A percentile compares a stretch with the other conserved stretches of the same genome.
Evolutionary conservation across 495 filamentous ascomycete species (phyloP).

Genomic region (Paragyromitra xinjiangensis): DNA sequence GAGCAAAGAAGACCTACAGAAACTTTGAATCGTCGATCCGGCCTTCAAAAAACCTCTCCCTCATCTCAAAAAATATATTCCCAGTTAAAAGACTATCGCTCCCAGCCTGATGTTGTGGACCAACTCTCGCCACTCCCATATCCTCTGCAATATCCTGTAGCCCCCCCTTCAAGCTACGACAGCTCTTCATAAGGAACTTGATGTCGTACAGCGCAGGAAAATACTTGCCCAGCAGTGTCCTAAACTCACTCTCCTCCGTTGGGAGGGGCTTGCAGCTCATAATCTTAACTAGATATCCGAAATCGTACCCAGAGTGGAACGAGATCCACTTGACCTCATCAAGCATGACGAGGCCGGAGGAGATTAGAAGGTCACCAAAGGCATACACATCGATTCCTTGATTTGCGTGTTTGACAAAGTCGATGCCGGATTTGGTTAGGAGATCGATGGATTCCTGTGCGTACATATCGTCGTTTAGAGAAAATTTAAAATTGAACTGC

Average conservation of each 20-base stretch:
- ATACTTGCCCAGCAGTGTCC: slow-evolving; percentile 82
- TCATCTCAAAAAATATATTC: slow-evolving; percentile 88
- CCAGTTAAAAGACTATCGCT: slow-evolving; percentile 92
- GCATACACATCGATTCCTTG: slow-evolving; percentile 90
- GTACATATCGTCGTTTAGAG: slow-evolving; percentile 94
- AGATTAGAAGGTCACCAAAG: slow-evolving; percentile 88
- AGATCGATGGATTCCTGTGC: slow-evolving; percentile 90
- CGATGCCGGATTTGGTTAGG: slow-evolving; percentile 83
- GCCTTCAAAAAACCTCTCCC: slow-evolving; percentile 85
- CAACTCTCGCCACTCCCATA: slow-evolving; percentile 84
- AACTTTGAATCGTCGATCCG: slow-evolving; percentile 69
- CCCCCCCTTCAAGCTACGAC: slow-evolving; percentile 70
- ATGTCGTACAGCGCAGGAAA: slow-evolving; percentile 95
- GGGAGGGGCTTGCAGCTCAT: slow-evolving; percentile 81
- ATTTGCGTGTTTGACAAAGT: slow-evolving; percentile 80
- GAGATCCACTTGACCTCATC: slow-evolving; percentile 94
- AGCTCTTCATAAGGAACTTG: slow-evolving; percentile 89
- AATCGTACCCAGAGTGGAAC: slow-evolving; percentile 99
- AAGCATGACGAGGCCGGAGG: slow-evolving; percentile 86
- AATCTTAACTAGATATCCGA: slow-evolving; percentile 94
- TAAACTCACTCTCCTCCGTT: slow-evolving; percentile 85
- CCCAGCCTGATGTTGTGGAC: slow-evolving; percentile 87
- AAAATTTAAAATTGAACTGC: slow-evolving; percentile 99
- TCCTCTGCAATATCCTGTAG: slow-evolving; percentile 93
- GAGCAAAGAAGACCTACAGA: slow-evolving; percentile 42